Base-by-base conservation (phyloP, 2,329 filamentous ascomycete genomes). In the Aspergillus pseudoterreus region DNA sequence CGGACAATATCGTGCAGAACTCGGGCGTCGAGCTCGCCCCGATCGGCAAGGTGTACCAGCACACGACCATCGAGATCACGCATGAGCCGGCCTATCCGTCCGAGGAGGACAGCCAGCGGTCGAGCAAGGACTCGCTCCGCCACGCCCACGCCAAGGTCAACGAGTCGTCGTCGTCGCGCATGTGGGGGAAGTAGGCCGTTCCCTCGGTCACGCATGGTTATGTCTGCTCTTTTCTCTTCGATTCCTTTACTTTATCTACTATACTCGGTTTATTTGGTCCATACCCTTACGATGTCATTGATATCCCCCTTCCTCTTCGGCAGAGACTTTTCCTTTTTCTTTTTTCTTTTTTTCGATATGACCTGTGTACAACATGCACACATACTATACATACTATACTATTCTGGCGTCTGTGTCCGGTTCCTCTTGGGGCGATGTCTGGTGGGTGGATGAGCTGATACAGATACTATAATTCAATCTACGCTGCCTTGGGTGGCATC, bases 21-120 rank as follows among this genome's bases (percentile, higher is more conserved):
- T 27, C 53, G 2, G 60, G 54, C n/a, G 51, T 67, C 4, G 71
- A 71, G 50, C 55, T 70, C 57, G 47, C 51, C 0, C 60, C 64
- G 3, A 61, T 73, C 32, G 71, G 69, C 12, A 71, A 72, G 47
- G 72, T 76, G 49, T 73, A 73, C 50, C 70, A 74, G 52, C 60
- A 76, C 47, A 75, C 72, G 1, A 75, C 72, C 4, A 74, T 76
- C 45, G 71, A 74, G 50, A 69, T 74, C 48, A 73, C 69, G 1
- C 62, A 58, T 33, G 70, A 74, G 42, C 68, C 65, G 6, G 68
- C 65, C 10, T 70, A 61, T 33, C 59, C 63, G 1, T 52, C 56
- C 19, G 53, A 45, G 17, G 63, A 56, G 6, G 61, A 53, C 2
- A 66, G 64, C 49, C 57, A 60, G 35, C 61, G 59, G 4, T 65